Conservation (phyloP, 2,329 filamentous ascomycete species). For the Stenocarpella maydis region DNA sequence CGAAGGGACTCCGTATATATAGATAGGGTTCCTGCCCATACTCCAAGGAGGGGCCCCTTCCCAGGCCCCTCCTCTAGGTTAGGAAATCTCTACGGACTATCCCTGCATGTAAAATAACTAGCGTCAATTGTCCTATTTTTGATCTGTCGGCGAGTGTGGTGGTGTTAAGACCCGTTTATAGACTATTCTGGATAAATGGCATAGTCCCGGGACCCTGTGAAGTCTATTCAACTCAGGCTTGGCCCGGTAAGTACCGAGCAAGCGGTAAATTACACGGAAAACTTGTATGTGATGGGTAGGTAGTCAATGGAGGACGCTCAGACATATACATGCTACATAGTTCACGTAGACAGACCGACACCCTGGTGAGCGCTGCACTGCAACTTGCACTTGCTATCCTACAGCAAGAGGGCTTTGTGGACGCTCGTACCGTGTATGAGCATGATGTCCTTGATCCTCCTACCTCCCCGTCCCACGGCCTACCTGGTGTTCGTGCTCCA, state of each 20-base stretch:
- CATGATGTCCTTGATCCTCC: not conserved
- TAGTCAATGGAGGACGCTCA: conserved; percentile 1
- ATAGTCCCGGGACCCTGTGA: too few relatives aligned
- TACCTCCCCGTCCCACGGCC: not conserved
- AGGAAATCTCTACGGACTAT: too few relatives aligned
- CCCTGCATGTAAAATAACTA: too few relatives aligned
- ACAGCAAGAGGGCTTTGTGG: not conserved
- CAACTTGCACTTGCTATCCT: not conserved
- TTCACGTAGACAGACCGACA: not conserved
- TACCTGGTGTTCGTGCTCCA: not conserved
- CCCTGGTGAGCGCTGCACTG: too few relatives aligned
- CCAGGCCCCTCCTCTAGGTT: too few relatives aligned
- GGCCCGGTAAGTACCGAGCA: not conserved
- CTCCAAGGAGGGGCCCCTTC: too few relatives aligned
- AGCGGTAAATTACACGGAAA: not conserved
- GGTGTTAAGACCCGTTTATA: too few relatives aligned
- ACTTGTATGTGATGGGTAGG: not conserved
- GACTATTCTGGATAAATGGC: too few relatives aligned
- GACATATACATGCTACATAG: not conserved
- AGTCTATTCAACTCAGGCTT: not conserved
- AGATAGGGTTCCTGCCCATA: too few relatives aligned
- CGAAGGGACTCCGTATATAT: too few relatives aligned
- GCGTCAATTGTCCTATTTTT: too few relatives aligned
- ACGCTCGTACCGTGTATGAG: not conserved
- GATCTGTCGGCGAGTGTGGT: too few relatives aligned